A percentile compares a stretch with the other conserved stretches of the same genome.
phyloP scores from a whole-genome alignment of 164 flowering plant species.

The Vitis riparia region DNA sequence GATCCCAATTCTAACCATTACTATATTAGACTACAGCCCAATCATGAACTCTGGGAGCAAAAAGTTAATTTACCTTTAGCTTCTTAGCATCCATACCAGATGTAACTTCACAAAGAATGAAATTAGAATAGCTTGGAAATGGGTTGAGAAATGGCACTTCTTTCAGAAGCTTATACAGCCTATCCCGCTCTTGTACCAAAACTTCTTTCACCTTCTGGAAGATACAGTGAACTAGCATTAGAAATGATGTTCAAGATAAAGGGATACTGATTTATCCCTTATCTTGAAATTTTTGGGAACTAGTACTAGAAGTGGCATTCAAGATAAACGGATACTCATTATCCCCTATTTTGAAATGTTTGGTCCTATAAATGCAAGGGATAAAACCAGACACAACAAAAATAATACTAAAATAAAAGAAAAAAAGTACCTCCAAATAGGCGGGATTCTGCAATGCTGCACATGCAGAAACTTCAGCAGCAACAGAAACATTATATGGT shows the following conservation, averaged over 20 bases:
- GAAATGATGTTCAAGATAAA: conserved; percentile 4
- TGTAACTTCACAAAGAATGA: conserved; percentile 90
- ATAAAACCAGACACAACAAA: neutral
- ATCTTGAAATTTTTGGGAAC: neutral
- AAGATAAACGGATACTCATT: no score
- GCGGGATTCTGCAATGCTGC: conserved; percentile 86
- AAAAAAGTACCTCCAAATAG: conserved; percentile 74
- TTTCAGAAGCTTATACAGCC: conserved; percentile 70
- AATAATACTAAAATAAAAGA: neutral
- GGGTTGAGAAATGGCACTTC: conserved; percentile 84
- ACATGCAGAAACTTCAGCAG: conserved; percentile 97
- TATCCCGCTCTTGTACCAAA: conserved; percentile 76
- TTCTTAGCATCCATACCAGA: conserved; percentile 87
- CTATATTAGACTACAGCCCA: no score
- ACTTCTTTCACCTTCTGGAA: conserved; percentile 80
- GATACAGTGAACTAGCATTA: conserved; percentile 20
- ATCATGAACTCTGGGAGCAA: neutral
- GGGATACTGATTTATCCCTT: neutral
- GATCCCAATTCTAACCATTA: no score
- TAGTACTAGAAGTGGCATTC: no score
- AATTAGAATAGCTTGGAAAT: conserved; percentile 90
- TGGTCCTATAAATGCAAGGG: no score
- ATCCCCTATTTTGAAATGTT: no score
- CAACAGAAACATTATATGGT: conserved; percentile 97
- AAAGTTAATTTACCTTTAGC: conserved; percentile 63